These are phyloP conservation scores for Cyclotella choctawhatcheeana DNA, from an alignment of 108 stramenopile genomes.

Conservation along the genomic window DNA sequence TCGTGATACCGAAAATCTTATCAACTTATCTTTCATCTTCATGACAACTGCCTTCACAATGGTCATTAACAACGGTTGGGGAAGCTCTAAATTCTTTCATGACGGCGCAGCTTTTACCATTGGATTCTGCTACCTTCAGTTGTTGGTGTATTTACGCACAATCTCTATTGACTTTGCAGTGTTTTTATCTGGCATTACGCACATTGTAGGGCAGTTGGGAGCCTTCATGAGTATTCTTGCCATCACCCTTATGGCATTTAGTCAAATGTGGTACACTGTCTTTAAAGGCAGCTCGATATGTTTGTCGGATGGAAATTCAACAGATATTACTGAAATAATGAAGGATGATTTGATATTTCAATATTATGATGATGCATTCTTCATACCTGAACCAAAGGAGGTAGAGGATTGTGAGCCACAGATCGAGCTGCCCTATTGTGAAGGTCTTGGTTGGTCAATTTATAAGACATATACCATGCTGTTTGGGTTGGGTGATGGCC, in stretches of 20 bases:
- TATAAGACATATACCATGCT: slow-evolving; percentile 84
- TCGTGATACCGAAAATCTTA: slow-evolving; percentile 66
- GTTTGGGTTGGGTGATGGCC: slow-evolving; percentile 60
- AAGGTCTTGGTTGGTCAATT: slow-evolving; percentile 54
- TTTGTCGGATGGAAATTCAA: not conserved
- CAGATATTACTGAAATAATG: not conserved
- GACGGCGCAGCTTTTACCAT: slow-evolving; percentile 68
- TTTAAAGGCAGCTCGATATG: slow-evolving; percentile 63
- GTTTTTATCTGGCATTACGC: slow-evolving; percentile 72
- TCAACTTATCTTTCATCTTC: slow-evolving; percentile 72
- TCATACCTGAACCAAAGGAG: not conserved
- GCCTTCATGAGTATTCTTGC: slow-evolving; percentile 72
- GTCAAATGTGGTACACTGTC: slow-evolving; percentile 81
- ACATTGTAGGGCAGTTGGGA: slow-evolving; percentile 63
- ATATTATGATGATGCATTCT: slow-evolving; percentile 21
- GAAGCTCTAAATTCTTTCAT: slow-evolving; percentile 53
- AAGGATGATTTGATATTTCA: slow-evolving; percentile 14
- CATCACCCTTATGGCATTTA: slow-evolving; percentile 82
- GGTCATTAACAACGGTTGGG: slow-evolving; percentile 52
- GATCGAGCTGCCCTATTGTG: slow-evolving; percentile 24
- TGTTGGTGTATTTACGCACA: slow-evolving; percentile 77
- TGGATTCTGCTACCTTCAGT: slow-evolving; percentile 65
- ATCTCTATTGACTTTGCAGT: slow-evolving; percentile 83
- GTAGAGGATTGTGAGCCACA: slow-evolving; percentile 36
- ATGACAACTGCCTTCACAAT: slow-evolving; percentile 63